A percentile compares a stretch with the other conserved stretches of the same genome.
These are phyloP conservation scores for Solanum pennellii DNA, from an alignment of 257 asterid genomes.

Conservation along the genomic window DNA sequence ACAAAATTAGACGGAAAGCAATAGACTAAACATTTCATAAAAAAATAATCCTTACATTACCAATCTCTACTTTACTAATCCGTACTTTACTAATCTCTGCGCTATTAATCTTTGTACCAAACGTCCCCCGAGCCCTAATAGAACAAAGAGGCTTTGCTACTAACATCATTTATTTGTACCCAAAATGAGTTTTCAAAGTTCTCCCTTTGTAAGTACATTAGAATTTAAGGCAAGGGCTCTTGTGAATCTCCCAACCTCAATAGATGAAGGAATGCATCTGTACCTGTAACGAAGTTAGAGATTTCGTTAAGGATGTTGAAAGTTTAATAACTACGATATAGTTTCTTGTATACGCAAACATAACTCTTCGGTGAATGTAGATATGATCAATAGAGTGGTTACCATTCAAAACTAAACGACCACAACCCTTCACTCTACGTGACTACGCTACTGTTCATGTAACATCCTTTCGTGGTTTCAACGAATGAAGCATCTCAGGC, in stretches of 20 bases:
- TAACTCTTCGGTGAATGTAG: neutral
- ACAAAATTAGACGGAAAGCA: neutral
- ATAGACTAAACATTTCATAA: too few species aligned
- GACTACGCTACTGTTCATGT: neutral
- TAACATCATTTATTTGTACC: constrained; percentile 1
- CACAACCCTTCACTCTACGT: neutral
- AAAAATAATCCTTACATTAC: neutral
- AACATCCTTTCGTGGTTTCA: too few species aligned
- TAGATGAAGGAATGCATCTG: constrained; percentile 42
- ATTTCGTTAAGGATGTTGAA: neutral
- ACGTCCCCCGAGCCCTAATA: neutral
- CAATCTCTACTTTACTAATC: neutral
- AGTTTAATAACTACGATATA: neutral
- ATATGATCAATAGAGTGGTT: neutral
- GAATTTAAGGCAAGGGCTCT: constrained; percentile 15
- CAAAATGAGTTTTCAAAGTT: neutral
- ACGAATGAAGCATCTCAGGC: neutral
- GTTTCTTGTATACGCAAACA: neutral
- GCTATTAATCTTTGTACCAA: neutral
- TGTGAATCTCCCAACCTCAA: constrained; percentile 46
- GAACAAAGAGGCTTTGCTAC: neutral
- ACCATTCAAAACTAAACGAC: neutral
- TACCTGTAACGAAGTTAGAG: constrained; percentile 13
- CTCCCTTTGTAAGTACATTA: neutral
- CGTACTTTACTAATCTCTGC: neutral